Evolutionary conservation across 176 grass and related monocot genomes (phyloP).

Genomic region (Phragmites australis): DNA sequence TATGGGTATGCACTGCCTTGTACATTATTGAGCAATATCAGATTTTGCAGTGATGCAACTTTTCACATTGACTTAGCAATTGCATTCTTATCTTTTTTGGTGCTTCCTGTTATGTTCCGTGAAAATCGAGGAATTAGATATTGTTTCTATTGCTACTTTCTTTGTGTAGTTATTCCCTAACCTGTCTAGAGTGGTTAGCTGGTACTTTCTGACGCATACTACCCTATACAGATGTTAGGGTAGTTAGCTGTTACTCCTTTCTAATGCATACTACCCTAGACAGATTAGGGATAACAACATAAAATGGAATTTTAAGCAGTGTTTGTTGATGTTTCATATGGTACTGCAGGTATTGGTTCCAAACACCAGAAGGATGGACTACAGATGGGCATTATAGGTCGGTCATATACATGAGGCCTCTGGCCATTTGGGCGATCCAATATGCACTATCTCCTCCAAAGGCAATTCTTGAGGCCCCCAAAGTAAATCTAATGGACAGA

Average conservation of each 20-base stretch:
- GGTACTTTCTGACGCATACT: conserved; percentile 17
- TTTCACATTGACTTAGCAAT: neutral
- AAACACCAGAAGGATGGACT: conserved; percentile 95
- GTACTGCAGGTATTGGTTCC: conserved; percentile 84
- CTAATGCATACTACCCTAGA: too few species aligned
- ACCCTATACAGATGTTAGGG: too few species aligned
- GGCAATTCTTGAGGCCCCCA: conserved; percentile 67
- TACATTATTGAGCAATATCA: neutral
- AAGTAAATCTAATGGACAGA: conserved; percentile 81
- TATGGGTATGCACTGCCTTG: conserved; percentile 64
- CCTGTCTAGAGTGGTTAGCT: neutral
- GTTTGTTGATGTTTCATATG: neutral
- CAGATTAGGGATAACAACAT: too few species aligned
- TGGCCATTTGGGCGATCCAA: conserved; percentile 97
- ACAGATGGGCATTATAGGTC: conserved; percentile 85
- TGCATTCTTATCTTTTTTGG: neutral
- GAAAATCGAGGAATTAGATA: neutral
- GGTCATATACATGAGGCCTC: conserved; percentile 82
- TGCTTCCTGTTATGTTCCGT: neutral
- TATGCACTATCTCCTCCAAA: conserved; percentile 78
- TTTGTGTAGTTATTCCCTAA: neutral
- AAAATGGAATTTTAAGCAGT: neutral
- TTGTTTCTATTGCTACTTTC: neutral
- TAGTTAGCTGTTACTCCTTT: too few species aligned
- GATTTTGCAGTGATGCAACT: neutral